Evolutionary conservation across 73 alveolate genomes (phyloP), one percentile per base, ranked within the genome.

Genomic region (Blepharisma japonicum): DNA sequence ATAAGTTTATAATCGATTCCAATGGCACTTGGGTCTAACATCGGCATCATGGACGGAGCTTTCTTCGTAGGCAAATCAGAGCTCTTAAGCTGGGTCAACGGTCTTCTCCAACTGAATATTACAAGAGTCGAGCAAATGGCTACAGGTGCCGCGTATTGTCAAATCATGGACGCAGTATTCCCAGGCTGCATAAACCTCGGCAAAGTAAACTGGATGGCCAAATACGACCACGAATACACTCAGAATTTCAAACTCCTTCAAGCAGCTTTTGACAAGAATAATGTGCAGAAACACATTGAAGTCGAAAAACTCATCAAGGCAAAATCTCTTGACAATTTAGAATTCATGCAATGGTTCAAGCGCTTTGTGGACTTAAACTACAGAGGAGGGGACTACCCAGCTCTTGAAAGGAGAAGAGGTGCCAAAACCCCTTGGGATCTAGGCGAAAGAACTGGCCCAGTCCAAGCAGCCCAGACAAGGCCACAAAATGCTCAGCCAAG

Each of bases 141-240:
- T 45, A 89, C 97, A 5, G 98, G 97, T 9, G 97, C 98, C 6
- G 85, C 91, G 21, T 87, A 91, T 72, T 83, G 94, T 71, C 91
- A 94, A 72, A 86, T 94, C 23, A 89, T 94, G 68, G 98, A 94
- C 86, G 93, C 96, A 6, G 86, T 91, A 47, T 93, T 77, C 79
- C 97, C 97, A 2, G 95, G 96, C 6, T 86, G 94, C 7, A 90
- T 94, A 7, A 77, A 91, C n/a, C 71, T 94, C 89, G 53, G 83
- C 55, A 94, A 94, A 84, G 97, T 94, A 7, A 94, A 88, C 86
- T 94, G 96, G 96, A 82, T 78, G 54, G 98, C 98, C 6, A 94
- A 94, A 86, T 88, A 89, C 78, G 98, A 94, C 77, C 90, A 87
- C 51, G 99, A 94, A 77, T 94, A 81, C 79, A 94, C 91, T 14